Evolutionary conservation across 345 rosid species (phyloP).

Genomic region (Bretschneidera sinensis): DNA sequence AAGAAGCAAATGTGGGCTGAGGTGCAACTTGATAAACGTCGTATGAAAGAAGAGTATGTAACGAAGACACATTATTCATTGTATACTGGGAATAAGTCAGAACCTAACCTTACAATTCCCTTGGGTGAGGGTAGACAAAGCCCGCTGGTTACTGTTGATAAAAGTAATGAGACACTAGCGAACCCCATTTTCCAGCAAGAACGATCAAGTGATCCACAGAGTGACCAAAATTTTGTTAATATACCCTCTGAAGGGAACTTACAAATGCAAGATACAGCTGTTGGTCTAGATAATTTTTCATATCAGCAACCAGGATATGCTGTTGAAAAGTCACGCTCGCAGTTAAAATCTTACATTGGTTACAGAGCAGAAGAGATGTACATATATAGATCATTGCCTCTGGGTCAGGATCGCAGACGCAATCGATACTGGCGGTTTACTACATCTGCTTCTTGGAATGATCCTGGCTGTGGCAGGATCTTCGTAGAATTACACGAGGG

Average conservation of each 20-base stretch:
- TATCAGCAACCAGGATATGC: slow-evolving; percentile 58
- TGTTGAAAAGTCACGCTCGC: slow-evolving; percentile 64
- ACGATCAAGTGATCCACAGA: slow-evolving; percentile 30
- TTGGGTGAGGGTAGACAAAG: slow-evolving; percentile 43
- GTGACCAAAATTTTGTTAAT: slow-evolving; percentile 27
- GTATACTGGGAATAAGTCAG: slow-evolving; percentile 37
- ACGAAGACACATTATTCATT: slow-evolving; percentile 41
- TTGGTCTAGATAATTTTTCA: slow-evolving; percentile 46
- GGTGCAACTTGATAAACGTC: slow-evolving; percentile 86
- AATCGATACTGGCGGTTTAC: slow-evolving; percentile 88
- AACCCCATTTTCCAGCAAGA: no score
- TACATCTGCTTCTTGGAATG: slow-evolving; percentile 58
- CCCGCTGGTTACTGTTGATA: slow-evolving; percentile 32
- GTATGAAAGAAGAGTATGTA: slow-evolving; percentile 64
- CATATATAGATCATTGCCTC: slow-evolving; percentile 73
- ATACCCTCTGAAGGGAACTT: slow-evolving; percentile 39
- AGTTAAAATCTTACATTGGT: slow-evolving; percentile 65
- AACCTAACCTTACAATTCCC: slow-evolving; percentile 31
- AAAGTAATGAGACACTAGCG: no score
- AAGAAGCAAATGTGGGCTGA: slow-evolving; percentile 96
- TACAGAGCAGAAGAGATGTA: slow-evolving; percentile 81
- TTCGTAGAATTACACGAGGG: slow-evolving; percentile 74
- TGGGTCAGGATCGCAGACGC: slow-evolving; percentile 87
- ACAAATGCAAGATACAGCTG: slow-evolving; percentile 51
- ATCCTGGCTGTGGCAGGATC: slow-evolving; percentile 87